Evolutionary conservation across 306 rosid genomes (phyloP).

Genomic region (Sicyos baderoa): DNA sequence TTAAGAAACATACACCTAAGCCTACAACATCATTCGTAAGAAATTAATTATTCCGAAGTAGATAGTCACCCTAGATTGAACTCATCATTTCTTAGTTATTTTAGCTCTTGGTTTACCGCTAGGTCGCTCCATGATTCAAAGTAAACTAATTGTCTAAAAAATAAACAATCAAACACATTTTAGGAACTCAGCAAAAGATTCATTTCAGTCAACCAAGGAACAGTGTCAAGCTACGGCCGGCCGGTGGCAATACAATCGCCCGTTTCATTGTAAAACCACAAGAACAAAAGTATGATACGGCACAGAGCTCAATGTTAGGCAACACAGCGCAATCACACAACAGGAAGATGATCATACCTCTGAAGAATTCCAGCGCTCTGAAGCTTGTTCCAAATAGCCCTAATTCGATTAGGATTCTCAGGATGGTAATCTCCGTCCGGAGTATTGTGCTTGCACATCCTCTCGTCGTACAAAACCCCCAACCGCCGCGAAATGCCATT

Average conservation of each 20-base stretch:
- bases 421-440: slow-evolving; percentile 54
- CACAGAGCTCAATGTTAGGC: neutral
- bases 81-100: no score
- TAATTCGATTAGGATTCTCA: slow-evolving; percentile 66
- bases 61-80: no score
- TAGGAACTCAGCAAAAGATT: neutral
- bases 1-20: no score
- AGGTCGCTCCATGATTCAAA: no score
- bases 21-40: no score
- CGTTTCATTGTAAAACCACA: neutral
- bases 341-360: slow-evolving; percentile 31
- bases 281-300: neutral
- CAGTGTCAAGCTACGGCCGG: neutral
- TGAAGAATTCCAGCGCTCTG: slow-evolving; percentile 39
- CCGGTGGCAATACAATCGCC: neutral
- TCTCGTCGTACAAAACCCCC: slow-evolving; percentile 66
- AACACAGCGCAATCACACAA: neutral
- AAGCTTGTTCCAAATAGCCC: slow-evolving; percentile 66
- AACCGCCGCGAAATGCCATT: slow-evolving; percentile 33
- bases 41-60: no score
- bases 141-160: neutral
- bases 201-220: slow-evolving; percentile 5
- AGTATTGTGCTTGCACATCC: slow-evolving; percentile 62
- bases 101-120: no score
- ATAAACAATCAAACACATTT: neutral